These are phyloP conservation scores for Neofusicoccum laricinum DNA, from an alignment of 2,329 filamentous ascomycete species.

Conservation along the genomic window DNA sequence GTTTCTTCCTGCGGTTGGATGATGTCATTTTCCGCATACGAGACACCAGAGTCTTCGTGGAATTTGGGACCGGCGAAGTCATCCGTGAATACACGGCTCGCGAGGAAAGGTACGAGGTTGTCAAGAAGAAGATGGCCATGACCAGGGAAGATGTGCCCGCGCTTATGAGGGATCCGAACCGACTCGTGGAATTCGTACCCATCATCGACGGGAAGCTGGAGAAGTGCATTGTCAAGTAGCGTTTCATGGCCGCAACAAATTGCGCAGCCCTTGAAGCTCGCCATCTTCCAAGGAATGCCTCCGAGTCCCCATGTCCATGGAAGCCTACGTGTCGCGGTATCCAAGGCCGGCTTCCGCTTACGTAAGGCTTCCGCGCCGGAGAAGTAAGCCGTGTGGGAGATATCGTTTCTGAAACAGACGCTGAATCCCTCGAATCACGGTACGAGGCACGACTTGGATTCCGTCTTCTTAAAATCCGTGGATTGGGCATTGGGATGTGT, in stretches of 20 bases:
- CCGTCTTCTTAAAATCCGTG: no score
- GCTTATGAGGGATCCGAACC: slow-evolving; percentile 75
- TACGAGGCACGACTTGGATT: no score
- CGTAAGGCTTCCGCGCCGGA: no score
- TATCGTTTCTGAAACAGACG: no score
- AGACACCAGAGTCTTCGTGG: slow-evolving; percentile 88
- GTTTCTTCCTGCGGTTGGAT: slow-evolving; percentile 91
- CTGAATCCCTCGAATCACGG: no score
- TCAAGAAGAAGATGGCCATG: slow-evolving; percentile 59
- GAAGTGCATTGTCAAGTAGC: slow-evolving; percentile 38
- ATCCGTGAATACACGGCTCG: slow-evolving; percentile 88
- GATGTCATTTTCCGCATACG: slow-evolving; percentile 82
- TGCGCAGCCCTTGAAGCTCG: no score
- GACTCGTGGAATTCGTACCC: slow-evolving; percentile 57
- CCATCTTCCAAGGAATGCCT: no score
- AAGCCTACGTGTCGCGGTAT: no score
- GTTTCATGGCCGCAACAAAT: slow-evolving; percentile 22
- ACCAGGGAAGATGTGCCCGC: slow-evolving; percentile 72
- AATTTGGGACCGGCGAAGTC: slow-evolving; percentile 76
- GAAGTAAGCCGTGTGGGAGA: no score
- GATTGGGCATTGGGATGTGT: no score
- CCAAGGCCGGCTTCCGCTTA: no score
- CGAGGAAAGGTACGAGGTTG: slow-evolving; percentile 75
- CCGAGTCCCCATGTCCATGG: no score
- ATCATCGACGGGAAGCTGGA: slow-evolving; percentile 69